Base-by-base conservation (phyloP, 139 green algal species). In the Chlorella vulgaris region DNA sequence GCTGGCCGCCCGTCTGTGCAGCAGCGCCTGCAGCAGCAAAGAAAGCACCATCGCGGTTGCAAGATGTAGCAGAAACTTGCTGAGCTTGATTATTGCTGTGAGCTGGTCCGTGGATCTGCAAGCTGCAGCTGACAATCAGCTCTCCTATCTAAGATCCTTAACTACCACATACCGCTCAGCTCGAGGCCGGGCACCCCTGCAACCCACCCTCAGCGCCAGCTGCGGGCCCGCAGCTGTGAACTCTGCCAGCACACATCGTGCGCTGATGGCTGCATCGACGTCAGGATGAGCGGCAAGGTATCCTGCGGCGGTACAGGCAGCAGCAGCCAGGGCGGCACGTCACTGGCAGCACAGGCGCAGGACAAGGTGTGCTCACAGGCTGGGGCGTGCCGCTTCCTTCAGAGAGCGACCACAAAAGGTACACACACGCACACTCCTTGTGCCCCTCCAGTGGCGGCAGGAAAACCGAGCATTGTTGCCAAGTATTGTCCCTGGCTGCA, bases 21-120 rank as follows among this genome's bases (percentile, higher is more conserved):
- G 39, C 33, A 74, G 69, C n/a, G 65, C 83, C 80, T 87, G 80
- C 28, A 61, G 69, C 18, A 7, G 31, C 28, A 36, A 42, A 55
- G 4, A 43, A 50, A 50, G 71, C 71, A 68, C 4, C 29, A 35
- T 4, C 0, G 26, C 13, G 22, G 1, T 22, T 10, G 31, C 71
- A 36, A 7, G 7, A 39, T 24, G 26, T 61, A 26, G 66, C 10
- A 38, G 38, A 3, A 22, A 29, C 63, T 47, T n/a, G 40, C 63
- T 18, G 42, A 22, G 42, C 10, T 28, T 13, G 24, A 33, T 13
- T 29, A 13, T 13, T 29, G 7, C 21, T 67, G 21, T 10, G 47
- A 58, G 47, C 10, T 58, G 47, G 47, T n/a, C n/a, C n/a, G n/a
- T n/a, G n/a, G n/a, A n/a, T n/a, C n/a, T n/a, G n/a, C n/a, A n/a